Evolutionary conservation across 768 basidiomycete species (phyloP).

Genomic region (Amanita polypyramis): DNA sequence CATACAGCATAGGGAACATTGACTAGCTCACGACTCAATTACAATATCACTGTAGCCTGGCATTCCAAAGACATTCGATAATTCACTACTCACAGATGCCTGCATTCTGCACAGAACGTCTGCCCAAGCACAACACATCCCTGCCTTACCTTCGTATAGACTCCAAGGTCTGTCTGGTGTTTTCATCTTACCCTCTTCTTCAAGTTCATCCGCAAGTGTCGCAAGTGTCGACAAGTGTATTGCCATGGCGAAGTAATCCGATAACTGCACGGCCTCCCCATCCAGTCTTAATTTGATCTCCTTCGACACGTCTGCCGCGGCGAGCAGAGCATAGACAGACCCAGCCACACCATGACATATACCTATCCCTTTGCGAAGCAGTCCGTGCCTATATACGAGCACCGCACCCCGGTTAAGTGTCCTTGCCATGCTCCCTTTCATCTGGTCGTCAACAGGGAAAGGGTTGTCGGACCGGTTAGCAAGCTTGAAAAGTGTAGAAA

Average conservation of each 20-base stretch:
- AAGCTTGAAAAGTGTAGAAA: constrained; percentile 32
- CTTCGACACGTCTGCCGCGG: constrained; percentile 35
- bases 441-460: constrained; percentile 14
- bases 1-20: neutral
- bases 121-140: constrained; percentile 48
- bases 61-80: constrained; percentile 20
- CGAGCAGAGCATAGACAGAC: constrained; percentile 41
- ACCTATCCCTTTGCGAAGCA: constrained; percentile 48
- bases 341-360: constrained; percentile 51
- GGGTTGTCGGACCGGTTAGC: constrained; percentile 12
- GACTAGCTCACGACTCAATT: constrained; percentile 3
- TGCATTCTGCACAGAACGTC: constrained; percentile 28
- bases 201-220: constrained; percentile 21
- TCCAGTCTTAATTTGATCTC: constrained; percentile 8
- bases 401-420: constrained; percentile 29
- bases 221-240: constrained; percentile 22
- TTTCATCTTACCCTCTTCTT: constrained; percentile 27
- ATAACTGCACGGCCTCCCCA: neutral
- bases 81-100: too few relatives aligned
- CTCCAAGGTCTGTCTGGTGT: constrained; percentile 44
- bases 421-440: constrained; percentile 18
- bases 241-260: constrained; percentile 4
- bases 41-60: constrained; percentile 31
- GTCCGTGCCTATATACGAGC: constrained; percentile 35
- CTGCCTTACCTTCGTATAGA: constrained; percentile 47